These are phyloP conservation scores for Hippophae tibetana DNA, from an alignment of 306 rosid genomes.

Conservation along the genomic window DNA sequence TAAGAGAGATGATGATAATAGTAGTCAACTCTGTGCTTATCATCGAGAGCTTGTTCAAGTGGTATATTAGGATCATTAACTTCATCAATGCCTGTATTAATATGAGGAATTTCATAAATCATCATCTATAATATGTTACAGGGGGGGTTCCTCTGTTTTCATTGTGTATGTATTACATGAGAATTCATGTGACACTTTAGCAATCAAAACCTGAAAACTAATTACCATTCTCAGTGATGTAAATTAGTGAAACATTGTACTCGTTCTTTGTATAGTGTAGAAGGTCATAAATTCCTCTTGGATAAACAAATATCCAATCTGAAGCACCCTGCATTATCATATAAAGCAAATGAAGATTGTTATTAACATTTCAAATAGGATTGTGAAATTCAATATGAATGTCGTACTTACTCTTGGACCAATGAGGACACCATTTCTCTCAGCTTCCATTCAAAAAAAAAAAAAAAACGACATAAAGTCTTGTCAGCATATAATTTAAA, in stretches of 20 bases:
- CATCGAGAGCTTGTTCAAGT: conserved; percentile 22
- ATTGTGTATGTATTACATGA: neutral
- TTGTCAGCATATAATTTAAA: too few relatives aligned
- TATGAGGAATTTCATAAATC: neutral
- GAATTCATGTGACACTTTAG: neutral
- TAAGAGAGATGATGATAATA: conserved; percentile 29
- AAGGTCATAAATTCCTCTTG: conserved; percentile 36
- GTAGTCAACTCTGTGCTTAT: conserved; percentile 40
- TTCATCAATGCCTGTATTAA: conserved; percentile 43
- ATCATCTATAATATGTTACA: conserved; percentile 19
- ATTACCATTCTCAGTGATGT: conserved; percentile 63
- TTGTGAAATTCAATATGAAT: neutral
- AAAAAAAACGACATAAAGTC: neutral
- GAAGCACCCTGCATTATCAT: conserved; percentile 24
- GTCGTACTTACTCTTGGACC: conserved; percentile 29
- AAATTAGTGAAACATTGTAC: conserved; percentile 42
- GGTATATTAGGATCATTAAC: conserved; percentile 30
- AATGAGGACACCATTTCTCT: conserved; percentile 33
- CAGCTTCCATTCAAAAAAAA: conserved; percentile 13
- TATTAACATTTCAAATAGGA: neutral
- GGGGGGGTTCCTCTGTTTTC: neutral
- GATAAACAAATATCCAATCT: conserved; percentile 37
- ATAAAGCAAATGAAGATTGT: neutral
- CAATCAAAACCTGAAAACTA: neutral
- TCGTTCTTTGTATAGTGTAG: conserved; percentile 36